phyloP scores from a whole-genome alignment of 2,329 filamentous ascomycete genomes.

The Diatrype stigma region DNA sequence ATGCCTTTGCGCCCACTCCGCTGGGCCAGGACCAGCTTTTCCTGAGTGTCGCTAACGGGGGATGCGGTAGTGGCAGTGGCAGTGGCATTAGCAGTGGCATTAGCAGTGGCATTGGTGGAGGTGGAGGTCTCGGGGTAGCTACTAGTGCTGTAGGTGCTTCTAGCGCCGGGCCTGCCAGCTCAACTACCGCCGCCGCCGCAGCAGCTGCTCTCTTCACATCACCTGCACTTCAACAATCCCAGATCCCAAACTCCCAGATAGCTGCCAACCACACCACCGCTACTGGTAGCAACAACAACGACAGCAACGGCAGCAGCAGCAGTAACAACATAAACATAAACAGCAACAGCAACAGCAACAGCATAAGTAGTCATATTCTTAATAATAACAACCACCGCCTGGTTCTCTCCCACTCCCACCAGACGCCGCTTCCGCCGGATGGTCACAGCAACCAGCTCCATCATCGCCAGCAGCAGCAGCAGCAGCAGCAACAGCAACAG shows the following conservation, averaged over 20 bases:
- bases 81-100: conserved; percentile 16
- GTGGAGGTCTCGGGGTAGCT: too few species aligned
- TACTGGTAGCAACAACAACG: conserved; percentile 1
- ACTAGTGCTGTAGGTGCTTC: conserved; percentile 6
- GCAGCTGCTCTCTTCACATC: conserved; percentile 20
- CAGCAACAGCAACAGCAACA: not conserved
- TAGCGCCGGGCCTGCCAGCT: not conserved
- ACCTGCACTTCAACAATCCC: conserved; percentile 17
- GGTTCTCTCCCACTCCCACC: conserved; percentile 9
- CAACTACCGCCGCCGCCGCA: conserved; percentile 4
- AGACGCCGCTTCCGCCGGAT: conserved; percentile 5
- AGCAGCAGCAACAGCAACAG: too few species aligned
- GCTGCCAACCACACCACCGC: conserved; percentile 13
- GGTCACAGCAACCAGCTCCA: conserved; percentile 12
- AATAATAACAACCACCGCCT: not conserved
- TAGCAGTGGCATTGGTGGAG: conserved; percentile 14
- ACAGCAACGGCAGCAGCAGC: conserved; percentile 11
- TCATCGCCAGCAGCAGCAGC: conserved; percentile 21
- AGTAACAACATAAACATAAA: not conserved
- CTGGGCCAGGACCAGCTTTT: conserved; percentile 17
- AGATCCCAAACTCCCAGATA: conserved; percentile 10
- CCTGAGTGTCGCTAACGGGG: conserved; percentile 7
- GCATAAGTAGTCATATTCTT: not conserved
- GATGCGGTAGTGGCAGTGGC: conserved; percentile 17
- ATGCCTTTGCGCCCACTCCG: conserved; percentile 25